Conservation (phyloP, 768 basidiomycete genomes). For the Trametes punicea region DNA sequence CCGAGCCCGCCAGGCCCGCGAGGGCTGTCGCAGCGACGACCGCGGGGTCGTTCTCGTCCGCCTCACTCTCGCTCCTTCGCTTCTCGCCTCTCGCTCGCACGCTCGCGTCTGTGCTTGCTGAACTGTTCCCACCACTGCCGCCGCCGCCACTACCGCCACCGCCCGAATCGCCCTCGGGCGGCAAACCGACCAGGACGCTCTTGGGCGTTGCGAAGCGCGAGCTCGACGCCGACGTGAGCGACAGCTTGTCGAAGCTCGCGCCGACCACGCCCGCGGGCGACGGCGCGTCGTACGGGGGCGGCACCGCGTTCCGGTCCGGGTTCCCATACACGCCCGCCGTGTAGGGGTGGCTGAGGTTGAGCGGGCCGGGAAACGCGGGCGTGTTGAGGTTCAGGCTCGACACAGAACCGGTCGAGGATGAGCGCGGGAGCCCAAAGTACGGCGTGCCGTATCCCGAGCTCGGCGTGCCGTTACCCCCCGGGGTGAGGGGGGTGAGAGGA, state of each 20-base stretch:
- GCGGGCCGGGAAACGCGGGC: slow-evolving; percentile 14
- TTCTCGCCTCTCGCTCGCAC: slow-evolving; percentile 9
- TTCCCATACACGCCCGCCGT: not conserved
- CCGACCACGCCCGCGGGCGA: slow-evolving; percentile 15
- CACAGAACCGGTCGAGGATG: slow-evolving; percentile 10
- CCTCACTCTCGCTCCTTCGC: slow-evolving; percentile 14
- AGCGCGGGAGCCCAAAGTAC: slow-evolving; percentile 14
- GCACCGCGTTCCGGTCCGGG: too few relatives aligned
- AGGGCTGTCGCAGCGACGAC: slow-evolving; percentile 23
- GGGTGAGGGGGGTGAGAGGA: slow-evolving; percentile 9
- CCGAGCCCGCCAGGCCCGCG: slow-evolving; percentile 19
- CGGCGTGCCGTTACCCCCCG: not conserved
- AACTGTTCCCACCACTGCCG: not conserved
- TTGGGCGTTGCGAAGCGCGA: slow-evolving; percentile 25
- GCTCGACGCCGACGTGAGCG: slow-evolving; percentile 21
- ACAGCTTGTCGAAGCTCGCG: slow-evolving; percentile 24
- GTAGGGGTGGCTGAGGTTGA: slow-evolving; percentile 10
- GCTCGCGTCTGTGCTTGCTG: too few relatives aligned
- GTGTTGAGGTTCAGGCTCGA: slow-evolving; percentile 2
- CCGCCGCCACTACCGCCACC: not conserved
- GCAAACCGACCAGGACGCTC: slow-evolving; percentile 17
- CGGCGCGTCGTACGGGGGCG: slow-evolving; percentile 11
- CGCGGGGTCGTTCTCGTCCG: slow-evolving; percentile 16
- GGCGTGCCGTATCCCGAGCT: slow-evolving; percentile 20
- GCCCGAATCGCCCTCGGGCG: slow-evolving; percentile 22